phyloP scores from a whole-genome alignment of 1,284 basidiomycete genomes.

The Irpex sp. region DNA sequence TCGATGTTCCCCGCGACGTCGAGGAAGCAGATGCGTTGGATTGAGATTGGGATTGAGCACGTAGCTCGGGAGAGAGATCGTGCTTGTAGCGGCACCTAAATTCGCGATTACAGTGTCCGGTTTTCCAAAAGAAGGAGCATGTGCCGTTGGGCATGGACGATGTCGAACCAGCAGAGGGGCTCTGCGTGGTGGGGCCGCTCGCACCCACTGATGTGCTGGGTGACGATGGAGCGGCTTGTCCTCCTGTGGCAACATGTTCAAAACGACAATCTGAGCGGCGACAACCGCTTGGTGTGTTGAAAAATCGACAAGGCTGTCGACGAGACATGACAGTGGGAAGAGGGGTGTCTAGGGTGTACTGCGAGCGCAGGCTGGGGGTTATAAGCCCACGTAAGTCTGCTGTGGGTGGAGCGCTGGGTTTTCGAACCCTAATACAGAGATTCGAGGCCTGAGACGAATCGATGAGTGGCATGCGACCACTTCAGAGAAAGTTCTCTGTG shows the following conservation, averaged over 20 bases:
- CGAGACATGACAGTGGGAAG: conserved; percentile 12
- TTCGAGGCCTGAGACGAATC: background rate
- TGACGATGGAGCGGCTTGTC: background rate
- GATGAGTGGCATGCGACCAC: background rate
- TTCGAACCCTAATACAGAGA: conserved; percentile 5
- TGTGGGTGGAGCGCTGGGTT: background rate
- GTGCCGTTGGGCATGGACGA: conserved; percentile 32
- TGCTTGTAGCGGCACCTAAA: conserved; percentile 50
- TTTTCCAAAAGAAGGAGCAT: conserved; percentile 52
- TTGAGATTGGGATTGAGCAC: conserved; percentile 13
- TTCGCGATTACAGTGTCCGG: conserved; percentile 43
- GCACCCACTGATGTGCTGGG: too few species aligned
- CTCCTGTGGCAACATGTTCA: conserved; percentile 11
- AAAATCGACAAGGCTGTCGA: conserved; percentile 16
- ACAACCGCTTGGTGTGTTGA: conserved; percentile 22
- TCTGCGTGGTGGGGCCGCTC: too few species aligned
- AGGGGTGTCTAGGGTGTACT: background rate
- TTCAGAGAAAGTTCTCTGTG: background rate
- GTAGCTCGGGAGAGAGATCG: conserved; percentile 5
- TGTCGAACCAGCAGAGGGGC: background rate
- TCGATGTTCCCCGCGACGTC: background rate
- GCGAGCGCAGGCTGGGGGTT: background rate
- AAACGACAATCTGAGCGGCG: conserved; percentile 18
- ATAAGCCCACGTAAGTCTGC: background rate
- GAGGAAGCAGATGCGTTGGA: background rate